Evolutionary conservation across 2,329 filamentous ascomycete species (phyloP), one percentile per base, ranked within the genome.

Genomic region (Fusarium oxysporum): DNA sequence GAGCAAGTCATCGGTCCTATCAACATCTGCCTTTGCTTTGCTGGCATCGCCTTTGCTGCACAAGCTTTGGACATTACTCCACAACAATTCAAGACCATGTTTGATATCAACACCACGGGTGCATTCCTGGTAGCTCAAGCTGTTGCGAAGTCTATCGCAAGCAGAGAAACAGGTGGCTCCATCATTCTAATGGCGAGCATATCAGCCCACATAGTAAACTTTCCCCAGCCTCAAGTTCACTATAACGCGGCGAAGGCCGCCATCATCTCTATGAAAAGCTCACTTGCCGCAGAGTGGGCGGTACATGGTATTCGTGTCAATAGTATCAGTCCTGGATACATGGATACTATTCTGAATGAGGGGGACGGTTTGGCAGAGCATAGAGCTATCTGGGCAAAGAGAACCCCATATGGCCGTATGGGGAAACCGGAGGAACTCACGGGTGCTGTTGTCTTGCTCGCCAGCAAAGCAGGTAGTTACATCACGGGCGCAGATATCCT

Each of bases 101-200:
- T 94, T 35, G 91, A 93, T 59, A 87, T 95, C 78, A 95, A 95
- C 79, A 88, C 91, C 3, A 92, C 91, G 0, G 93, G 92, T 0
- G 83, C 87, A 0, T 95, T 93, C 75, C 82, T 94, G 17, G 90
- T 89, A 72, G 91, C 92, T 0, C 92, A 93, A 73, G 92, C 92
- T 2, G 82, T 80, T 1, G 86, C 84, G 0, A 83, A 83, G 55
- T 81, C 85, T 6, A 68, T 68, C 5, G 23, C 28, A 7, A 17
- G 28, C 8, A 16, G 21, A 21, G 65, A 56, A 16, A 30, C 90
- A 91, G 86, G 84, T 86, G 92, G 92, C 0, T 86, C 86, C 38
- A 92, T 94, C 62, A 83, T 91, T 3, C 86, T 95, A 66, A 90
- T 90, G 3, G 90, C 92, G 0, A 91, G 88, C 13, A 92, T 93